phyloP scores from a whole-genome alignment of 106 monocot species.

The Triglochin maritima region DNA sequence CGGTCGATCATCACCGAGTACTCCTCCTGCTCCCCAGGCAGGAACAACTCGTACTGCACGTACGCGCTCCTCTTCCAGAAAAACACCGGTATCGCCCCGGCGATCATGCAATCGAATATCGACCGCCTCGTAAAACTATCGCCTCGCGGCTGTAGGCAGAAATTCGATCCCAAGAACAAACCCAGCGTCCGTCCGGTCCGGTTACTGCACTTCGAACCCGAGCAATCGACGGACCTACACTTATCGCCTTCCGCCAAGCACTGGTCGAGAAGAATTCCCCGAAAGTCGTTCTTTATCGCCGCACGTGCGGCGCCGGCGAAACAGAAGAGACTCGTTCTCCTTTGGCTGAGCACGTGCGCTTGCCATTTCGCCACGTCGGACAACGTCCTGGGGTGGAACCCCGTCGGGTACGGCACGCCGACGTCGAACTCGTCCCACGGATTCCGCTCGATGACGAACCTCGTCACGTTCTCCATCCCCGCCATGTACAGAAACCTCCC shows the following conservation, averaged over 20 bases:
- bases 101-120: conserved; percentile 90
- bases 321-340: conserved; percentile 39
- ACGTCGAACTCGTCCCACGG: conserved; percentile 69
- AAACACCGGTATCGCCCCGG: conserved; percentile 82
- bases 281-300: conserved; percentile 49
- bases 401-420: conserved; percentile 84
- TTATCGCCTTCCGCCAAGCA: conserved; percentile 26
- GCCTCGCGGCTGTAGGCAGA: conserved; percentile 88
- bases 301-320: conserved; percentile 70
- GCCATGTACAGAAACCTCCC: conserved; percentile 61
- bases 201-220: conserved; percentile 35
- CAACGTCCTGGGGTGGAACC: conserved; percentile 66
- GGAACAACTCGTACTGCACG: conserved; percentile 62
- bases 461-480: conserved; percentile 67
- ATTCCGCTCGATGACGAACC: conserved; percentile 69
- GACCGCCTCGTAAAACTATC: conserved; percentile 88
- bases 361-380: conserved; percentile 54
- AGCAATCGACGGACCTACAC: conserved; percentile 62
- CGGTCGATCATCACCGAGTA: conserved; percentile 85
- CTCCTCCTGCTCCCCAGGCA: conserved; percentile 35
- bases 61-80: conserved; percentile 78
- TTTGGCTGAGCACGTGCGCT: conserved; percentile 28
- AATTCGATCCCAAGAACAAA: conserved; percentile 55
- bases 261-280: conserved; percentile 32
- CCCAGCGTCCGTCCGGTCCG: conserved; percentile 35